Evolutionary conservation across 2,329 filamentous ascomycete species (phyloP).

Genomic region (Epichloe elymi): DNA sequence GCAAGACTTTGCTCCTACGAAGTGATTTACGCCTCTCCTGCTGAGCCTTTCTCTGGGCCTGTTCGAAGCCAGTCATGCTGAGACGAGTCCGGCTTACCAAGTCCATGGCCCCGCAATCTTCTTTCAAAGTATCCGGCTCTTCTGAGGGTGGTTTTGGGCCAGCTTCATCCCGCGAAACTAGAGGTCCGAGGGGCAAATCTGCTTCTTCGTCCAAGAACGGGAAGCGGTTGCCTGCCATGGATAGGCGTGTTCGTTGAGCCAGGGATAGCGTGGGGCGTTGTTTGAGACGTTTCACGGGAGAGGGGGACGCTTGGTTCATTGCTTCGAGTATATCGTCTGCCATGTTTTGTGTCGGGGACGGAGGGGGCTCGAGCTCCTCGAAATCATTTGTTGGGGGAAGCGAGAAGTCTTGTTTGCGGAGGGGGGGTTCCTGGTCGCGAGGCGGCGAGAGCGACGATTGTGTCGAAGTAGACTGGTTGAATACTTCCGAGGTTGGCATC

Average conservation of each 20-base stretch:
- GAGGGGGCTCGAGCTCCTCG: background rate
- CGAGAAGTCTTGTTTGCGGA: background rate
- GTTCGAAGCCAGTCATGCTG: constrained; percentile 50
- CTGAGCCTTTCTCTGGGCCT: constrained; percentile 46
- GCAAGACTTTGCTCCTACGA: constrained; percentile 28
- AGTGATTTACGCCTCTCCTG: constrained; percentile 40
- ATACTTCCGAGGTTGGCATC: constrained; percentile 12
- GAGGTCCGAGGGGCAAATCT: constrained; percentile 11
- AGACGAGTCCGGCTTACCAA: constrained; percentile 44
- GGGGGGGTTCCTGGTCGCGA: background rate
- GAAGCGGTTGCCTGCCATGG: constrained; percentile 53
- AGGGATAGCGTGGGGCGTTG: constrained; percentile 48
- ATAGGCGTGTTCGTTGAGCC: constrained; percentile 67
- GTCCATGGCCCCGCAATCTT: constrained; percentile 24
- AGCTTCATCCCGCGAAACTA: background rate
- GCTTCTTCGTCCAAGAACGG: constrained; percentile 19
- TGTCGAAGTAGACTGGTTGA: constrained; percentile 3
- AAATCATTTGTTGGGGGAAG: background rate
- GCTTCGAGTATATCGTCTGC: constrained; percentile 44
- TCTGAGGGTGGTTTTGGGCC: background rate
- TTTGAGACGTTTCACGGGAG: constrained; percentile 36
- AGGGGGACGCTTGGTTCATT: constrained; percentile 42
- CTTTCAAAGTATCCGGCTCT: background rate
- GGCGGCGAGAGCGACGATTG: background rate
- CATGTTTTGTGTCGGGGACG: constrained; percentile 34